These are phyloP conservation scores for Linum trigynum DNA, from an alignment of 345 rosid genomes.

Conservation along the genomic window DNA sequence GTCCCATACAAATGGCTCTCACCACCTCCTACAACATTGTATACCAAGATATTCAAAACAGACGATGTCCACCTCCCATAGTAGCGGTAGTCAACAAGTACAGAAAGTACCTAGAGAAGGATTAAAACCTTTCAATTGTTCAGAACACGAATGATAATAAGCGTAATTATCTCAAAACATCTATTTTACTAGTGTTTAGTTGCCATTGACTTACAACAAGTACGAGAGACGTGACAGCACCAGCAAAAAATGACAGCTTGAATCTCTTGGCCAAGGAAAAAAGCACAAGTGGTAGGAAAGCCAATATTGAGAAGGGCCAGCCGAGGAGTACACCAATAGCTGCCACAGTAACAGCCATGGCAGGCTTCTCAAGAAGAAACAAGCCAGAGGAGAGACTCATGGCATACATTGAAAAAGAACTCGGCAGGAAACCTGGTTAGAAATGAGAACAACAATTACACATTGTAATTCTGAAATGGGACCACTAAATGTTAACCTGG, in stretches of 20 bases:
- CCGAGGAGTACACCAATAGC: slow-evolving; percentile 82
- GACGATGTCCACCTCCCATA: slow-evolving; percentile 86
- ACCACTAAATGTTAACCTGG: not conserved
- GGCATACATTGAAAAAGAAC: slow-evolving; percentile 97
- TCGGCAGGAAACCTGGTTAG: slow-evolving; percentile 79
- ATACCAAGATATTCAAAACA: slow-evolving; percentile 69
- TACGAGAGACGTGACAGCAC: slow-evolving; percentile 47
- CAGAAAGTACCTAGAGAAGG: slow-evolving; percentile 61
- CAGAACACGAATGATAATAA: slow-evolving; percentile 8
- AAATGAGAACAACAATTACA: not conserved
- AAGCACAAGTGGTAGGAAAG: slow-evolving; percentile 69
- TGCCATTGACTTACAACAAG: slow-evolving; percentile 46
- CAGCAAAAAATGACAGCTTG: slow-evolving; percentile 56
- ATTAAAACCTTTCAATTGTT: slow-evolving; percentile 11
- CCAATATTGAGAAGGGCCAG: slow-evolving; percentile 94
- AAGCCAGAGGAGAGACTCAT: slow-evolving; percentile 89
- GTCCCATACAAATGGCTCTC: slow-evolving; percentile 95
- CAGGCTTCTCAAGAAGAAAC: slow-evolving; percentile 70
- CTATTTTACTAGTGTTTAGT: not conserved
- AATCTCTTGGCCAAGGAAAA: slow-evolving; percentile 60
- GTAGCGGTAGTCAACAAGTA: slow-evolving; percentile 54
- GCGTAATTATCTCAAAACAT: not conserved
- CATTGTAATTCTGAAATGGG: not conserved
- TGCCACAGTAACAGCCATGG: slow-evolving; percentile 66
- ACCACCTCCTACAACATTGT: slow-evolving; percentile 93